Conservation (phyloP, 2,329 filamentous ascomycete species). For the Alternaria atra region DNA sequence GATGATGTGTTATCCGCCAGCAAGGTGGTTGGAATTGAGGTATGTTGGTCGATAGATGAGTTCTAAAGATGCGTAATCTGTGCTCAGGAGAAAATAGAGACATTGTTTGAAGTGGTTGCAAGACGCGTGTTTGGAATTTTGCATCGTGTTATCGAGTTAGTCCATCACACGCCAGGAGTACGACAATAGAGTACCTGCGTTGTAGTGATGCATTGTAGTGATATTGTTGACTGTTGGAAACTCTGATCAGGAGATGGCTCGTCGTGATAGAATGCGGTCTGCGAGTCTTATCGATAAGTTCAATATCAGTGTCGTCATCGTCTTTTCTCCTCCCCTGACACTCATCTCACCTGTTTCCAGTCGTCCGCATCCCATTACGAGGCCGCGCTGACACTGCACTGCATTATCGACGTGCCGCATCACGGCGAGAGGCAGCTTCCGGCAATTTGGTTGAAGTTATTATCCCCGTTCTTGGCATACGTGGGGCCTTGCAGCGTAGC, state of each 20-base stretch:
- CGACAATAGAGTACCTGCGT: too few species aligned
- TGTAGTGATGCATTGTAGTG: too few species aligned
- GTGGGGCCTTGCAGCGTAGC: background rate
- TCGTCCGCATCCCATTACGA: background rate
- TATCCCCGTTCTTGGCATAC: background rate
- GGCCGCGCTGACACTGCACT: background rate
- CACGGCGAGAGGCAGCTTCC: background rate
- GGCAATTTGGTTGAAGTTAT: background rate
- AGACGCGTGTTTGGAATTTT: too few species aligned
- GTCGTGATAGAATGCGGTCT: too few species aligned
- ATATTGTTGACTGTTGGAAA: too few species aligned
- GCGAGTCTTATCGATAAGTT: background rate
- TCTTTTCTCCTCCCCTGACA: background rate
- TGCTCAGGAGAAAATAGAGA: too few species aligned
- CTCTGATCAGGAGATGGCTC: too few species aligned
- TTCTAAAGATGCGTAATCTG: too few species aligned
- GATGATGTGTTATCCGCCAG: conserved; percentile 61
- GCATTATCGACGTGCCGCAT: background rate
- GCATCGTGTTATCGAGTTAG: too few species aligned
- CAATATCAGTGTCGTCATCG: background rate
- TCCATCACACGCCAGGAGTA: too few species aligned
- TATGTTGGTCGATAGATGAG: conserved; percentile 22
- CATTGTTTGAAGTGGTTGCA: too few species aligned
- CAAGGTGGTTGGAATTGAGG: conserved; percentile 60
- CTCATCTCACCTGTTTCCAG: background rate